These are phyloP conservation scores for Schizosaccharomyces pombe DNA, from an alignment of 805 yeast genomes.

Conservation along the genomic window ASM294v3 CU329670.1:615001-615500, in stretches of 20 bases:
- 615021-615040: no score
- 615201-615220: neutral
- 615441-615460: neutral
- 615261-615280: neutral
- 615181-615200: neutral
- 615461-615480: neutral
- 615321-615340: neutral
- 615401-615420: slow-evolving; percentile 1
- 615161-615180: neutral
- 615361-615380: neutral
- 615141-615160: neutral
- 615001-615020: neutral
- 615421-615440: neutral
- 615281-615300: no score
- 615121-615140: neutral
- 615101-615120: neutral
- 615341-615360: neutral
- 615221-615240: neutral
- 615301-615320: no score
- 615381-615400: neutral
- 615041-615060: neutral
- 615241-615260: neutral
- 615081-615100: neutral
- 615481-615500: neutral
- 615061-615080: neutral